Conservation (phyloP, 305 asterid species). For the Nicotiana rustica region DNA sequence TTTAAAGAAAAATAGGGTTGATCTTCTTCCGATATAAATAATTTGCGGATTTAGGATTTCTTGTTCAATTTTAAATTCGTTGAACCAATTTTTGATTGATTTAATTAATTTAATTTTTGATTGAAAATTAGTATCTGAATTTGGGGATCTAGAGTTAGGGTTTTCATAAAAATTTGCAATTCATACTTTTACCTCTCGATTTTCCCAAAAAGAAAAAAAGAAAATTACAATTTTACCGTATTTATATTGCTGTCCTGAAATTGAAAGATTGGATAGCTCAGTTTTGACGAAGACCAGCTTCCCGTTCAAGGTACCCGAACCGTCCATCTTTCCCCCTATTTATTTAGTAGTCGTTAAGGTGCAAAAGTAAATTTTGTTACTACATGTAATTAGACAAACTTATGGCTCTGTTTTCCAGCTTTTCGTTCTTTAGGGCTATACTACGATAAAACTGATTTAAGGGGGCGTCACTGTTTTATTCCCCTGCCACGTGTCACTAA, state of each 20-base stretch:
- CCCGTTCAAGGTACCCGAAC: slow-evolving; percentile 1
- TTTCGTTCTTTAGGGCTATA: neutral
- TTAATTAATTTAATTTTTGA: neutral
- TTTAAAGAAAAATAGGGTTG: neutral
- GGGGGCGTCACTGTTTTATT: neutral
- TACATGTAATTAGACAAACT: neutral
- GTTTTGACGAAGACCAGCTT: slow-evolving; percentile 27
- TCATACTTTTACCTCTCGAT: neutral
- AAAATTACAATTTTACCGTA: neutral
- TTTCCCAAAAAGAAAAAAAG: neutral
- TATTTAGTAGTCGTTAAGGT: too few relatives aligned
- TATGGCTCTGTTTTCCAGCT: slow-evolving; percentile 5
- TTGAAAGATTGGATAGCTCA: slow-evolving; percentile 8
- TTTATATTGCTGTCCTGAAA: neutral
- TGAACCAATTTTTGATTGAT: neutral
- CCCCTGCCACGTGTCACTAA: slow-evolving; percentile 4
- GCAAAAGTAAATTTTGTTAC: neutral
- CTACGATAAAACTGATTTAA: neutral
- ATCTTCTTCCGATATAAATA: neutral
- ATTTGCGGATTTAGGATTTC: slow-evolving; percentile 3
- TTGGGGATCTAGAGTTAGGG: slow-evolving; percentile 39
- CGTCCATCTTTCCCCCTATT: neutral
- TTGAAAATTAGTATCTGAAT: slow-evolving; percentile 11
- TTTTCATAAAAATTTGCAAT: neutral
- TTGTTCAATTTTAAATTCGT: neutral